phyloP scores from a whole-genome alignment of 805 yeast genomes.

The Nakazawaea ernobii region DNA sequence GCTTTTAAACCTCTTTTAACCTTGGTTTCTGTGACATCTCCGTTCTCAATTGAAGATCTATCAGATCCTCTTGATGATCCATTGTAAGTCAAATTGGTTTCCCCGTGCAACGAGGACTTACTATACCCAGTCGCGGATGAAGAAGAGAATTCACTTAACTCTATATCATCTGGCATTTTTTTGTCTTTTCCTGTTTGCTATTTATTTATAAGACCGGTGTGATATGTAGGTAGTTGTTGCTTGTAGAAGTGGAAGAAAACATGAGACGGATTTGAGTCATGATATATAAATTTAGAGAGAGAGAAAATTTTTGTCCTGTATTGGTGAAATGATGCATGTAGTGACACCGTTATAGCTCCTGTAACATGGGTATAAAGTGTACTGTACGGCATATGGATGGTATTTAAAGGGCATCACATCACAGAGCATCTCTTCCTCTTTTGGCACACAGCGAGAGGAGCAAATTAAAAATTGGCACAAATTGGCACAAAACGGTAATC shows the following conservation, averaged over 20 bases:
- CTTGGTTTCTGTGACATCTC: constrained; percentile 38
- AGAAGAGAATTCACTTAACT: background rate
- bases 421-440: background rate
- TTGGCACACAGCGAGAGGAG: background rate
- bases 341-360: background rate
- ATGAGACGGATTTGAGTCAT: too few species aligned
- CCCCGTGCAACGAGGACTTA: background rate
- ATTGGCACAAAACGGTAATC: background rate
- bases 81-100: background rate
- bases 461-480: background rate
- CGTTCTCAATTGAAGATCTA: background rate
- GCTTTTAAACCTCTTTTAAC: constrained; percentile 55
- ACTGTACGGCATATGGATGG: too few species aligned
- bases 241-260: too few species aligned
- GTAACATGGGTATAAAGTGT: background rate
- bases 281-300: too few species aligned
- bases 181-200: background rate
- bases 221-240: background rate
- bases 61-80: background rate
- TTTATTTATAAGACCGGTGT: background rate
- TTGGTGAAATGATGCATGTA: background rate
- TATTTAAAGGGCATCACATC: background rate
- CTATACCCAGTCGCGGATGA: constrained; percentile 3
- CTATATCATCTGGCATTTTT: background rate
- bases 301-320: too few species aligned